Conservation (phyloP, 768 basidiomycete species). For the Leccinum barrowsii region DNA sequence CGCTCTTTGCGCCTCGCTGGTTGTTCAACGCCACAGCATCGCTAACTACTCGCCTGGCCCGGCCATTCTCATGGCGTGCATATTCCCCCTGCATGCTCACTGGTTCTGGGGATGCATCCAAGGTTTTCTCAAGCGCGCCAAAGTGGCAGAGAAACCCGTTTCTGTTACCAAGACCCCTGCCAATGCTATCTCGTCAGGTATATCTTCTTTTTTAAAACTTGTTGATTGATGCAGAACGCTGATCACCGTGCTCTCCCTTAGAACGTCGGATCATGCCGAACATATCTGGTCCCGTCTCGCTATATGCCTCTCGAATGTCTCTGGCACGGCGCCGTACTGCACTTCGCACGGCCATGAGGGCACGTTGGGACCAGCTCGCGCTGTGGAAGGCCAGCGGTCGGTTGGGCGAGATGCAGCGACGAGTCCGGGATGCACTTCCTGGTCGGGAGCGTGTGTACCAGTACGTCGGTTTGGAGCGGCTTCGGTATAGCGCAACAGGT, state of each 20-base stretch:
- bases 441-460: conserved; percentile 28
- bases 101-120: conserved; percentile 53
- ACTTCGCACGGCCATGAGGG: conserved; percentile 26
- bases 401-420: conserved; percentile 27
- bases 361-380: conserved; percentile 29
- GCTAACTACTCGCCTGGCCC: conserved; percentile 39
- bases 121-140: conserved; percentile 40
- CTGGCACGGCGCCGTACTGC: conserved; percentile 27
- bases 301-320: conserved; percentile 18
- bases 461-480: conserved; percentile 26
- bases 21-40: conserved; percentile 27
- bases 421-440: conserved; percentile 27
- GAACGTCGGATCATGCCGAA: conserved; percentile 16
- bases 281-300: neutral
- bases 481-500: neutral
- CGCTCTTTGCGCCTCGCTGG: conserved; percentile 32
- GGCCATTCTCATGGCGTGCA: conserved; percentile 34
- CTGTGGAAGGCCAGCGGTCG: conserved; percentile 26
- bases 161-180: conserved; percentile 3
- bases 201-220: neutral
- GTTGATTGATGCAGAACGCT: neutral
- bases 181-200: conserved; percentile 11
- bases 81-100: conserved; percentile 47
- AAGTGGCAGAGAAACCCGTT: neutral
- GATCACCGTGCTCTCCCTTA: conserved; percentile 4